These are phyloP conservation scores for Botrytis fragariae DNA, from an alignment of 2,329 filamentous ascomycete genomes.

Conservation along the genomic window DNA sequence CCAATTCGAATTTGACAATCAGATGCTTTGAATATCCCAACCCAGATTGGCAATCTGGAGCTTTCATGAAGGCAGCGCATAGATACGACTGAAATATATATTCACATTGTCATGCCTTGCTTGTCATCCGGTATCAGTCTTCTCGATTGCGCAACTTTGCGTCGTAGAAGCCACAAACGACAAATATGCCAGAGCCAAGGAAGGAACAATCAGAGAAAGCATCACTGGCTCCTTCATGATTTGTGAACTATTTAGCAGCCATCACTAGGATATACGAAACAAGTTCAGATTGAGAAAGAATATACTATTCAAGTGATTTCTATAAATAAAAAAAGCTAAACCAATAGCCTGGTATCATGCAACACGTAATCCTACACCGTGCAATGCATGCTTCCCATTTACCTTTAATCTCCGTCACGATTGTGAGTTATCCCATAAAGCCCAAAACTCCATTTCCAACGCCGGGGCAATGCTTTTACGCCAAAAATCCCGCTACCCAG, in stretches of 20 bases:
- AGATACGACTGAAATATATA: background rate
- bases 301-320: background rate
- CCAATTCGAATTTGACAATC: background rate
- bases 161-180: background rate
- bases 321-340: background rate
- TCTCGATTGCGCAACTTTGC: background rate
- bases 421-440: background rate
- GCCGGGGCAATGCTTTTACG: constrained; percentile 1
- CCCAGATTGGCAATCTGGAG: background rate
- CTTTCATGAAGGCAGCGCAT: background rate
- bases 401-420: background rate
- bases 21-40: background rate
- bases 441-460: constrained; percentile 2
- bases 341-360: constrained; percentile 5
- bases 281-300: background rate
- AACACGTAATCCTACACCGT: background rate
- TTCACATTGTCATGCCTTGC: background rate
- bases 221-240: background rate
- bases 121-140: background rate
- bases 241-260: background rate
- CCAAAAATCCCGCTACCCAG: background rate
- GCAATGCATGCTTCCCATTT: background rate
- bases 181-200: background rate
- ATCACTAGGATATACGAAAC: background rate
- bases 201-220: background rate